Evolutionary conservation across 805 yeast genomes (phyloP).

Genomic region (Monosporozyma solicola): DNA sequence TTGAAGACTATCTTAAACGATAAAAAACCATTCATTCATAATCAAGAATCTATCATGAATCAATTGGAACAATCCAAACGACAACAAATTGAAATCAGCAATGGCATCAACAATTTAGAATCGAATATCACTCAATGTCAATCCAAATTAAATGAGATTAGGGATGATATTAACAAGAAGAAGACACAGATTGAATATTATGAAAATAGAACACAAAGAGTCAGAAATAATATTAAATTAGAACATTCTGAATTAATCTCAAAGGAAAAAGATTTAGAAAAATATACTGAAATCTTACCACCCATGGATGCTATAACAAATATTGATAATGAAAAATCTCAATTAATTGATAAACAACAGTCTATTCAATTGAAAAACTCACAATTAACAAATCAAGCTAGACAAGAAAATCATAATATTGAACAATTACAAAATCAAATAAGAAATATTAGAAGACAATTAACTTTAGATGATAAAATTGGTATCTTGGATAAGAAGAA

Average conservation of each 20-base stretch:
- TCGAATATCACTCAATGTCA: conserved; percentile 2
- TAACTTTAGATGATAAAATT: conserved; percentile 44
- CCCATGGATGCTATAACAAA: conserved; percentile 12
- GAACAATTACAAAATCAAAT: conserved; percentile 30
- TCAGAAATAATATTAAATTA: conserved; percentile 10
- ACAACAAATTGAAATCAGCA: conserved; percentile 4
- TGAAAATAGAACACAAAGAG: conserved; percentile 14
- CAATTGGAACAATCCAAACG: conserved; percentile 6
- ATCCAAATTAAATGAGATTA: conserved; percentile 11
- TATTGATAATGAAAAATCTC: conserved; percentile 16
- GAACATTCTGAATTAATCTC: conserved; percentile 6
- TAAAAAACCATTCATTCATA: conserved; percentile 24
- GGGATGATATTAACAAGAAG: conserved; percentile 12
- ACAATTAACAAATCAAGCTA: conserved; percentile 24
- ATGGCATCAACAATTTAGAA: background rate
- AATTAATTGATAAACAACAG: conserved; percentile 15
- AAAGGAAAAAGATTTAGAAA: conserved; percentile 4
- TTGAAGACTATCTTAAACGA: conserved; percentile 18
- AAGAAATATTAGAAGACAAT: conserved; percentile 29
- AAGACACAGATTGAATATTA: conserved; percentile 15
- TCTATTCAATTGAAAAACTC: conserved; percentile 12
- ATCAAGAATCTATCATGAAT: conserved; percentile 25
- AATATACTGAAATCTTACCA: conserved; percentile 6
- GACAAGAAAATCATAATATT: conserved; percentile 35
- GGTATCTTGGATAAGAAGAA: conserved; percentile 34